Evolutionary conservation across 768 basidiomycete genomes (phyloP).

Genomic region (Leccinellum luteum): DNA sequence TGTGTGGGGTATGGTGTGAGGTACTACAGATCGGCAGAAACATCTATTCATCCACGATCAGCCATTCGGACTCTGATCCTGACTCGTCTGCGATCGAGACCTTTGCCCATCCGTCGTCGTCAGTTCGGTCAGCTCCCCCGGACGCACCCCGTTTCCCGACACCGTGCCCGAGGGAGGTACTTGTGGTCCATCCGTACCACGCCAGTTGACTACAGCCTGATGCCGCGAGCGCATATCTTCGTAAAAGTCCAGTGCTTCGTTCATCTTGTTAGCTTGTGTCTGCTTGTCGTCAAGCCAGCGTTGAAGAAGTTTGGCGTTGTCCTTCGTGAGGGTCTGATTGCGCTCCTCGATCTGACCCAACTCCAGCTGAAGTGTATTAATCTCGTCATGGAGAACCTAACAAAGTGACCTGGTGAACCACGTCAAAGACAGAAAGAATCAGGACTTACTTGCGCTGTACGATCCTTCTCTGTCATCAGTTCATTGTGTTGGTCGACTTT

Average conservation of each 20-base stretch:
- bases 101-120: slow-evolving; percentile 65
- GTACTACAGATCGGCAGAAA: slow-evolving; percentile 11
- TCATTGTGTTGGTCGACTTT: slow-evolving; percentile 85
- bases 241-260: slow-evolving; percentile 88
- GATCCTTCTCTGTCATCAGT: slow-evolving; percentile 84
- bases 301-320: slow-evolving; percentile 93
- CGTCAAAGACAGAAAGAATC: background rate
- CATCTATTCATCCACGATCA: slow-evolving; percentile 58
- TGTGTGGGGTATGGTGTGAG: slow-evolving; percentile 22
- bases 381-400: slow-evolving; percentile 93
- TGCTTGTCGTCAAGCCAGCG: slow-evolving; percentile 98
- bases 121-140: slow-evolving; percentile 36
- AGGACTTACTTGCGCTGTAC: slow-evolving; percentile 75
- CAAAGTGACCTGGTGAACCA: slow-evolving; percentile 6
- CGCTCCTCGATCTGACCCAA: slow-evolving; percentile 86
- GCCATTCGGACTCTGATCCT: slow-evolving; percentile 92
- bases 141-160: slow-evolving; percentile 44
- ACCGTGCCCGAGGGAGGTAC: slow-evolving; percentile 38
- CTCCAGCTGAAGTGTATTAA: slow-evolving; percentile 88
- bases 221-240: slow-evolving; percentile 81
- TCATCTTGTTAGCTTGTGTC: slow-evolving; percentile 90
- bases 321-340: slow-evolving; percentile 81
- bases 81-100: slow-evolving; percentile 64
- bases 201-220: slow-evolving; percentile 58
- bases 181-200: slow-evolving; percentile 37